Base-by-base conservation (phyloP, 2,329 filamentous ascomycete species). In the Fusarium sp. region DNA sequence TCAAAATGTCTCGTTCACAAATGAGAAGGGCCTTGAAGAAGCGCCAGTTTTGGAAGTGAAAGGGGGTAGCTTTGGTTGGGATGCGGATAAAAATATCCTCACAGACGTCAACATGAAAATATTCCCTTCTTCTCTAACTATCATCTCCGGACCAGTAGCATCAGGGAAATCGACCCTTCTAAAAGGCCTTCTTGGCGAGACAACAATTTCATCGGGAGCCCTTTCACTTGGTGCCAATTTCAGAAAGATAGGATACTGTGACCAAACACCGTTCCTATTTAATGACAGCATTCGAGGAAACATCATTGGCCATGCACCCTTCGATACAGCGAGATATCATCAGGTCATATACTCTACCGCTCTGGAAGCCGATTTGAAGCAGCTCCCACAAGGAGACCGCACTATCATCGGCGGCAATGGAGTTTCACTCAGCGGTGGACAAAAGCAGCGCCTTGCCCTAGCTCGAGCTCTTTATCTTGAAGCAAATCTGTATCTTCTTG, bases 371-470 rank as follows among this genome's bases (percentile, higher is more conserved):
- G 57, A 61, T 8, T 11, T 61, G 15, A 23, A 43, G 4, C 23
- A 37, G 8, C 43, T 61, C 2, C 50, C 57, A 8, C 35, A 37
- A 8, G 57, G 50, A 6, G 50, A 61, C 31, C 16, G 29, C 6
- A 49, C 57, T 6, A 42, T 13, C 3, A n/a, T 56, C 38, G 57
- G 57, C 1, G 35, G 50, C 1, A 44, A 53, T 6, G 57, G 57
- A 3, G 26, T 56, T 8, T 38, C 33, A 6, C 50, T 61, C 2
- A 56, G 50, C 26, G 57, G 57, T 11, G 57, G 57, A 15, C 57
- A 61, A 23, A 61, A 39, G 13, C 50, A 61, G 13, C 50, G 57
- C 13, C 16, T 61, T 6, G 24, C 43, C n/a, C n/a, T 61, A 8
- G 57, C 57, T 16, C 28, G 57, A 6, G 43, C 57, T 2, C 24